Percentiles rank a stretch among this genome's conserved stretches.
Conservation (phyloP, 495 filamentous ascomycete species). For the Hypoxylon crocopeplum region DNA sequence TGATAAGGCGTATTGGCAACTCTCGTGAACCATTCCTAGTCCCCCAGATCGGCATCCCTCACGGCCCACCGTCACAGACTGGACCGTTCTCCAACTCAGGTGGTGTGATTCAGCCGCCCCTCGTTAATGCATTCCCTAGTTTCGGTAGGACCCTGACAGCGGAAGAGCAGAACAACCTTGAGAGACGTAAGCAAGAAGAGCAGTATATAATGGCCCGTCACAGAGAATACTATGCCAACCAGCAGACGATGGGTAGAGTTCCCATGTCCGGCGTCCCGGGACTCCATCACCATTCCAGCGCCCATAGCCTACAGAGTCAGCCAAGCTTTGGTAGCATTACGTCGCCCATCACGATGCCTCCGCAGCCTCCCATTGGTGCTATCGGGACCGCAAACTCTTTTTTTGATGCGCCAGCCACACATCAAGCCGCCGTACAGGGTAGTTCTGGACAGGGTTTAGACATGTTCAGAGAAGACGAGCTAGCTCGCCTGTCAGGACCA, state of each 20-base stretch:
- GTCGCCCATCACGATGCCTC: slow-evolving; percentile 79
- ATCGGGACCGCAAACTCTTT: slow-evolving; percentile 63
- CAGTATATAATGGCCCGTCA: slow-evolving; percentile 95
- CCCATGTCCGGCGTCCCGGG: slow-evolving; percentile 70
- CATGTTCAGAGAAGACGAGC: slow-evolving; percentile 56
- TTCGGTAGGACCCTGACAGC: slow-evolving; percentile 98
- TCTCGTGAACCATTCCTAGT: slow-evolving; percentile 97
- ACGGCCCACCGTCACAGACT: slow-evolving; percentile 69
- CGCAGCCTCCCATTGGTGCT: slow-evolving; percentile 70
- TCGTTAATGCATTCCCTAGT: slow-evolving; percentile 91
- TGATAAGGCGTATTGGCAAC: slow-evolving; percentile 96
- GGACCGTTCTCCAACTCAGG: slow-evolving; percentile 56
- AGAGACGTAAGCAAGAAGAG: slow-evolving; percentile 96
- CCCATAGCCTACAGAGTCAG: slow-evolving; percentile 94
- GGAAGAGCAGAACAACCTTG: slow-evolving; percentile 95
- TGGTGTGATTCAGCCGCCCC: slow-evolving; percentile 86
- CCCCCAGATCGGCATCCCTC: slow-evolving; percentile 91
- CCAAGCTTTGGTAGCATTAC: slow-evolving; percentile 92
- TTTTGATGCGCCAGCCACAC: slow-evolving; percentile 66
- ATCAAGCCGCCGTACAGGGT: slow-evolving; percentile 41
- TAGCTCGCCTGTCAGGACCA: slow-evolving; percentile 46
- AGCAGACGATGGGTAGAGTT: slow-evolving; percentile 66
- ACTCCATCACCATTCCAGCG: slow-evolving; percentile 91
- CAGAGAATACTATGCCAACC: slow-evolving; percentile 88
- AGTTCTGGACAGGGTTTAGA: slow-evolving; percentile 45